phyloP scores from a whole-genome alignment of 371 early-diverging fungal genomes.

The Mucor velutinosus region DNA sequence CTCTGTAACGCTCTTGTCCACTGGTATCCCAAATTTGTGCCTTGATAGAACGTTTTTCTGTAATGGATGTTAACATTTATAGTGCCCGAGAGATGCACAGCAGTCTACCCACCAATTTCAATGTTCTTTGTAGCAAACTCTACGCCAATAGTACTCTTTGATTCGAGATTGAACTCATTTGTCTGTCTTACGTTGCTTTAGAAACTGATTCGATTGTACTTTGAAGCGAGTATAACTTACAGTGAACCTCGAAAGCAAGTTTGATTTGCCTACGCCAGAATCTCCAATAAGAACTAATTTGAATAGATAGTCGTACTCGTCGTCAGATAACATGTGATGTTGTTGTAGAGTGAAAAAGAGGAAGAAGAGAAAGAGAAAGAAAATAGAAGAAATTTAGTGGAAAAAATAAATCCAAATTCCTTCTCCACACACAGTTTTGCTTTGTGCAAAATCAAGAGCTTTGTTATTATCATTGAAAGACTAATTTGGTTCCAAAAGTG shows the following conservation, averaged over 20 bases:
- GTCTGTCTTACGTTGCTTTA: slow-evolving; percentile 39
- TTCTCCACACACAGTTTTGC: not conserved
- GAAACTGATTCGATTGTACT: not conserved
- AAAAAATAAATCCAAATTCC: not conserved
- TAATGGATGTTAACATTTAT: slow-evolving; percentile 32
- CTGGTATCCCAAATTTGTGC: slow-evolving; percentile 95
- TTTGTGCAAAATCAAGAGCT: not conserved
- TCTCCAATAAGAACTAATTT: slow-evolving; percentile 55
- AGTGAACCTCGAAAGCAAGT: slow-evolving; percentile 48
- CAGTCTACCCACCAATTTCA: slow-evolving; percentile 66
- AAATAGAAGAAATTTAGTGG: not conserved
- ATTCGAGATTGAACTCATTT: slow-evolving; percentile 96
- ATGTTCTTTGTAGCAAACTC: slow-evolving; percentile 60
- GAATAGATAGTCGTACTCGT: slow-evolving; percentile 55
- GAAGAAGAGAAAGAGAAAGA: slow-evolving; percentile 3
- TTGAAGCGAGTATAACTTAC: slow-evolving; percentile 8
- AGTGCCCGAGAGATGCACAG: too few species aligned
- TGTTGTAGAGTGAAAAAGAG: not conserved
- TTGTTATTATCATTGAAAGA: not conserved
- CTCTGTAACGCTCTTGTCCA: slow-evolving; percentile 82
- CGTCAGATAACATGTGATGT: slow-evolving; percentile 26
- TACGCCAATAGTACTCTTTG: slow-evolving; percentile 97
- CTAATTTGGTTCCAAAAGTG: slow-evolving; percentile 11
- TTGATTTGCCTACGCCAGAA: slow-evolving; percentile 53
- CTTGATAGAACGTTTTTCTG: slow-evolving; percentile 56